Base-by-base conservation (phyloP, 2,329 filamentous ascomycete genomes). In the Tricladium varicosporioides region DNA sequence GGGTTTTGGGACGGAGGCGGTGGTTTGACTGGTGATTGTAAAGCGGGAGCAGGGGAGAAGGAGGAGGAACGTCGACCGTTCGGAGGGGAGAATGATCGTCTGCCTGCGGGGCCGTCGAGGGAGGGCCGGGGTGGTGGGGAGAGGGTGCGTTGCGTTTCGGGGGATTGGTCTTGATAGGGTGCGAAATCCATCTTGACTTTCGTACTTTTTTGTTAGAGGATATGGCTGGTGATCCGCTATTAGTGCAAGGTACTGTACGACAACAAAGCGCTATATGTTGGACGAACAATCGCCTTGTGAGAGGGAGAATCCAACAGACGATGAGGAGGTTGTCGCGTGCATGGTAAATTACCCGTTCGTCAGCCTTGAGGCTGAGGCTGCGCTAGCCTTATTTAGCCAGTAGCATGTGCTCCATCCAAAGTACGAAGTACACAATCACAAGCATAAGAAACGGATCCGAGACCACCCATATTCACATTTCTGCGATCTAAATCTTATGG, bases 161-260 rank as follows among this genome's bases (percentile, higher is more conserved):
- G 94, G 14, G 89, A 88, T 49, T 88, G 88, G 73, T 93, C 93
- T 78, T 97, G 94, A 76, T 97, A 99, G 40, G 94, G 94, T 47
- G 94, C 94, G 73, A 97, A 99, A 77, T 97, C 90, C 89, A 94
- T 94, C 55, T 67, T 76, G 59, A 27, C 22, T 3, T 27, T 27
- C 7, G n/a, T n/a, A 7, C 22, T 27, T 7, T 27, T 27, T 61
- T 11, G n/a, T 52, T 14, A 22, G 50, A 19, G 46, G 45, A 10
- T 36, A 11, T 32, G 14, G 48, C 31, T 33, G 14, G 15, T 8
- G 48, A 33, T 47, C 22, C 10, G 18, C 45, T 2, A 45, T 15
- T 15, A 16, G n/a, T 18, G 9, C 42, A 45, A 45, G 42, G 42
- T 45, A n/a, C 46, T 15, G n/a, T n/a, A 31, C 19, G 32, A 48